phyloP scores from a whole-genome alignment of 2,329 filamentous ascomycete species.

The Colletotrichum horii region DNA sequence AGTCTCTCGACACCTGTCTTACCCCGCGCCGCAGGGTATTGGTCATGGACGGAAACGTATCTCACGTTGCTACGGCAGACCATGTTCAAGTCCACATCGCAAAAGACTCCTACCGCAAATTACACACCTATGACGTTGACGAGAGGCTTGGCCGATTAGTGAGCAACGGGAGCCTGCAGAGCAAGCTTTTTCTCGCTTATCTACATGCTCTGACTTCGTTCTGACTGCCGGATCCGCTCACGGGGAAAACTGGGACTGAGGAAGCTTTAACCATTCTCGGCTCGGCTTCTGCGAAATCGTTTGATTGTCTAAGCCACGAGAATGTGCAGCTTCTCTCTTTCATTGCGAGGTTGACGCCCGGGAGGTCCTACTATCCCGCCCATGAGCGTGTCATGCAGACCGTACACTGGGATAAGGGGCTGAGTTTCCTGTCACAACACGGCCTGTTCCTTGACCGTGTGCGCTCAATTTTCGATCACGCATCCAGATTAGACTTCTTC shows the following conservation, averaged over 20 bases:
- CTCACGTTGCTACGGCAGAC: slow-evolving; percentile 19
- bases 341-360: slow-evolving; percentile 47
- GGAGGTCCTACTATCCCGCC: slow-evolving; percentile 47
- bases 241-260: slow-evolving; percentile 57
- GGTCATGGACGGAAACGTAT: background rate
- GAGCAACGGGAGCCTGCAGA: slow-evolving; percentile 54
- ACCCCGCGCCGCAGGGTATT: slow-evolving; percentile 36
- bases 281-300: slow-evolving; percentile 55
- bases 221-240: slow-evolving; percentile 55
- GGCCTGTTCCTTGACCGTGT: slow-evolving; percentile 42
- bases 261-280: slow-evolving; percentile 52
- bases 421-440: slow-evolving; percentile 51
- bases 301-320: slow-evolving; percentile 37
- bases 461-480: slow-evolving; percentile 36
- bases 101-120: slow-evolving; percentile 12
- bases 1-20: too few species aligned
- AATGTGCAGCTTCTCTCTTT: slow-evolving; percentile 36
- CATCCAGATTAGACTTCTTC: background rate
- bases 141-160: slow-evolving; percentile 50
- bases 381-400: slow-evolving; percentile 49
- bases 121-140: slow-evolving; percentile 56
- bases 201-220: slow-evolving; percentile 61
- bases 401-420: slow-evolving; percentile 42
- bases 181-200: slow-evolving; percentile 55
- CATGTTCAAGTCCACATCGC: slow-evolving; percentile 43